A percentile compares a stretch with the other conserved stretches of the same genome.
Conservation (phyloP, 768 basidiomycete genomes). For the Epithele typhae region DNA sequence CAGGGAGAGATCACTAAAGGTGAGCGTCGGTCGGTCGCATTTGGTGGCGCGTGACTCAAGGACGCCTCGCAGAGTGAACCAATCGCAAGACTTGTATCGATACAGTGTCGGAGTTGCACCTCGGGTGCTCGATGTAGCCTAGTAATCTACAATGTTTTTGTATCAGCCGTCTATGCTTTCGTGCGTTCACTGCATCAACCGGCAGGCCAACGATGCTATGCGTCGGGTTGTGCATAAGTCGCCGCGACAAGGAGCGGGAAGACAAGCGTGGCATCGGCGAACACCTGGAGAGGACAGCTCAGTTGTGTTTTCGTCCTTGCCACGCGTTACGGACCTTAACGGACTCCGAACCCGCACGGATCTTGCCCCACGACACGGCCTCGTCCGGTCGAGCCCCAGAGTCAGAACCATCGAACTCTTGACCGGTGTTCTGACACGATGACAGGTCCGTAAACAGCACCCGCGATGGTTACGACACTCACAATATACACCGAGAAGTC, state of each 20-base stretch:
- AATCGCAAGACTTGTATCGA: too few relatives aligned
- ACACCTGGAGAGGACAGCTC: constrained; percentile 43
- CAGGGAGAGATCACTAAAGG: constrained; percentile 55
- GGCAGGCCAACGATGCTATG: background rate
- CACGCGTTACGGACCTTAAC: constrained; percentile 54
- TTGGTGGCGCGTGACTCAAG: too few relatives aligned
- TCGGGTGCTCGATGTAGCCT: too few relatives aligned
- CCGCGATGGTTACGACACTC: constrained; percentile 22
- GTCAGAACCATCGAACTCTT: constrained; percentile 99
- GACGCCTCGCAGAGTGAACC: too few relatives aligned
- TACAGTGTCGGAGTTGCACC: too few relatives aligned
- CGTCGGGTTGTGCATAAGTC: constrained; percentile 60
- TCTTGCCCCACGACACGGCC: constrained; percentile 98
- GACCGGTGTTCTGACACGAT: constrained; percentile 79
- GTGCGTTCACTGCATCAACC: too few relatives aligned
- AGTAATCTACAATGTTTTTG: too few relatives aligned
- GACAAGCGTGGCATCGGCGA: constrained; percentile 94
- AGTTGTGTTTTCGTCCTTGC: background rate
- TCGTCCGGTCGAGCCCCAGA: constrained; percentile 97
- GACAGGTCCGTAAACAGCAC: too few relatives aligned
- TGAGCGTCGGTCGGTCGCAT: too few relatives aligned
- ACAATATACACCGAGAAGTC: constrained; percentile 97
- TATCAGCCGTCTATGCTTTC: background rate
- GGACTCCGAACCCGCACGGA: constrained; percentile 76
- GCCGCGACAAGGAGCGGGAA: constrained; percentile 95